Evolutionary conservation across 106 monocot genomes (phyloP), one percentile per base, ranked within the genome.

Genomic region (Platanthera guangdongensis): DNA sequence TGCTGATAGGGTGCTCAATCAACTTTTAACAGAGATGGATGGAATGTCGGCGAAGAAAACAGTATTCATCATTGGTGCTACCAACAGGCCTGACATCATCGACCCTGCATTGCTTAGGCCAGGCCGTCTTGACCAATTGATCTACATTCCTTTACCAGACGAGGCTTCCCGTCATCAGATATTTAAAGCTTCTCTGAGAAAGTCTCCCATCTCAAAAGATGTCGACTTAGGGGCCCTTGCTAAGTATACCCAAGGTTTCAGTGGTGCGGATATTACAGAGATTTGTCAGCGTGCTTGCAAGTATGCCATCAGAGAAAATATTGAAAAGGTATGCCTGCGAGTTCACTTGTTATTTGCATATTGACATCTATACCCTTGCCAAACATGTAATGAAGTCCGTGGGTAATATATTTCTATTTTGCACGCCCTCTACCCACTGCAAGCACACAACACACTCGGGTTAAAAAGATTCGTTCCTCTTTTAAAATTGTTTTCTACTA

Each of bases 191-290:
- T 92, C 89, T 70, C 59, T 95, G 6, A 92, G 95, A 76, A 95
- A 90, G 73, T 95, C 95, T 60, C 95, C 95, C 5, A 78, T 95
- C 28, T 79, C 95, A 1, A 92, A 95, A 60, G 89, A 95, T 68
- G 95, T 95, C 62, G 92, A 95, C 72, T 80, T 95, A 78, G 52
- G 22, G 7, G 95, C 87, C 50, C 89, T 95, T 67, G 92, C 89
- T 8, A 89, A 95, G 81, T 92, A 95, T 57, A 95, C 95, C 32
- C 87, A 92, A 68, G 95, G 95, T 8, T 95, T 95, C 47, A 95
- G 95, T 78, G 95, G 95, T 77, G 95, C 95, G 50, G 95, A 95
- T 83, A 92, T 95, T 62, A 95, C 95, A 3, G 95, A 95, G 73
- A 95, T 95, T 7, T 95, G 95, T 65, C 95, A 95, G 59, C 89